Evolutionary conservation across 306 rosid species (phyloP), one percentile per base, ranked within the genome.

Genomic region (Trifolium pratense): DNA sequence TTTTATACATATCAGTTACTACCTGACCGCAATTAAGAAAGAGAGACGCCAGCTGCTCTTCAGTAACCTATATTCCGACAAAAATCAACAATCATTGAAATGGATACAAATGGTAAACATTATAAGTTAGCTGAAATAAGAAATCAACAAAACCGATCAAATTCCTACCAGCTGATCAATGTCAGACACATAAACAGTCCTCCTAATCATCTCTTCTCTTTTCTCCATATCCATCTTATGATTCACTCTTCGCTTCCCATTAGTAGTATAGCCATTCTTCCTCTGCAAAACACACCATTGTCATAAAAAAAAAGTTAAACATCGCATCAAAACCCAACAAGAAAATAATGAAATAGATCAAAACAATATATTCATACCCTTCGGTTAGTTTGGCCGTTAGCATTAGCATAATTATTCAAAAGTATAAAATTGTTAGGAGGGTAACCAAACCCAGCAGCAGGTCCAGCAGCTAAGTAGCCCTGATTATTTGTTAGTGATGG

Each of bases 111-210:
- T 21, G 21, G 65, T 37, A 73, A 52, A 29, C 60, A 45, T 48
- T 56, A 56, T 58, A 71, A 25, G 31, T 6, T 12, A 68, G 17
- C 18, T 13, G 14, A 51, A 75, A 65, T 65, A 9, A 49, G 71
- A 39, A 70, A 75, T 61, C 52, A 42, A 49, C 53, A 66, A 48
- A 42, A 66, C 46, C 66, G 61, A 66, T 55, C 51, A 46, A 71
- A 20, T 45, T 62, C 10, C 39, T 61, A 89, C 99, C 96, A 85
- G 95, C 31, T 94, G 97, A 85, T 94, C 99, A 80, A 94, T 94
- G 83, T 91, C 97, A 73, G 99, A 94, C 65, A 94, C 99, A 82
- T 94, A 94, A 11, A 94, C 97, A 9, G 99, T 91, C 89, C 99
- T 94, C 83, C 90, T 78, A 46, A 81, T 87, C 99, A 94, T 94